A percentile compares a stretch with the other conserved stretches of the same genome.
Evolutionary conservation across 2,329 filamentous ascomycete genomes (phyloP).

Genomic region (Penicillium concentricum): DNA sequence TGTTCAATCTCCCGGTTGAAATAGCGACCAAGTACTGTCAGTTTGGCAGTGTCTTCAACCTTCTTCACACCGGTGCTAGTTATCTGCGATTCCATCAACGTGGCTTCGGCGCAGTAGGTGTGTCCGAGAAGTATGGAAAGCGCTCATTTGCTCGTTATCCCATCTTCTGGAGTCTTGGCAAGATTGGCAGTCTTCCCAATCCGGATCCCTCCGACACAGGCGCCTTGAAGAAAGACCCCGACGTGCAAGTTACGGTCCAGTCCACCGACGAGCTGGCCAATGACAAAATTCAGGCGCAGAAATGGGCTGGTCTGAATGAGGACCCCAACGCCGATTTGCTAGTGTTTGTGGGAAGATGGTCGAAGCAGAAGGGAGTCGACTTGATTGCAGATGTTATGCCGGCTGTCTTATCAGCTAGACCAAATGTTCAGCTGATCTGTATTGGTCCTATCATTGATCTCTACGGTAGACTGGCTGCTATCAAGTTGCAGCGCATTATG

Average conservation of each 20-base stretch:
- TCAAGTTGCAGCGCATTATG: conserved; percentile 65
- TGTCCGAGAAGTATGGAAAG: conserved; percentile 67
- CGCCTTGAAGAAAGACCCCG: conserved; percentile 56
- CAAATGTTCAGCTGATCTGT: conserved; percentile 61
- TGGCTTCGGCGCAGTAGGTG: conserved; percentile 67
- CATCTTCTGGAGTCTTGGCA: conserved; percentile 66
- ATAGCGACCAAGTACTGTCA: conserved; percentile 37
- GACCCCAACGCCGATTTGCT: conserved; percentile 64
- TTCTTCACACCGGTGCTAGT: conserved; percentile 64
- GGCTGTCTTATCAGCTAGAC: conserved; percentile 59
- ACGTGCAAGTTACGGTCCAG: conserved; percentile 59
- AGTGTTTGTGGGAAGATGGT: conserved; percentile 69
- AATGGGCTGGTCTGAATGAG: conserved; percentile 65
- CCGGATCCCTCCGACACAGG: conserved; percentile 65
- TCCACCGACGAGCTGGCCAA: conserved; percentile 56
- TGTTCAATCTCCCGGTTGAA: conserved; percentile 56
- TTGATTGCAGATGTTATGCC: conserved; percentile 68
- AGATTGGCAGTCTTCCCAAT: conserved; percentile 63
- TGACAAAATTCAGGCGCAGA: conserved; percentile 62
- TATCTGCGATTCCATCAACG: conserved; percentile 66
- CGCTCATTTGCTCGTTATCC: conserved; percentile 66
- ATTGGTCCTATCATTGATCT: conserved; percentile 68
- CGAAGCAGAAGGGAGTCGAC: conserved; percentile 67
- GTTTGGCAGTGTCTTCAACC: conserved; percentile 68
- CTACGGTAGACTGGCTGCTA: conserved; percentile 65